Percentiles rank a stretch among this genome's conserved stretches.
These are phyloP conservation scores for Mentha longifolia DNA, from an alignment of 257 asterid species.

Conservation along the genomic window DNA sequence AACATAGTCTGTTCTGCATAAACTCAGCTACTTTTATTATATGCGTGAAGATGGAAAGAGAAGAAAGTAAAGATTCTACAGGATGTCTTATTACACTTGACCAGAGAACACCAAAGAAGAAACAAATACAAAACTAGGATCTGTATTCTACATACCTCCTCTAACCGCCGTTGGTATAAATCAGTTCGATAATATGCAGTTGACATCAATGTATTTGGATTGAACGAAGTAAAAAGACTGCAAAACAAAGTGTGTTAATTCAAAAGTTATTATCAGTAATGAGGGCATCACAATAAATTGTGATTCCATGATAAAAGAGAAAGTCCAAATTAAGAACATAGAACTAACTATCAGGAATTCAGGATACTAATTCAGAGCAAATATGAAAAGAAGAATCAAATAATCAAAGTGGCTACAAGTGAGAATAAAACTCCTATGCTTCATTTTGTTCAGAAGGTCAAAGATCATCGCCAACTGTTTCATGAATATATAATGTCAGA, in stretches of 20 bases:
- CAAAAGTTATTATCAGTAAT: constrained; percentile 17
- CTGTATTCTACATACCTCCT: constrained; percentile 59
- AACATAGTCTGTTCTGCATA: constrained; percentile 2
- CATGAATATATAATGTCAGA: not conserved
- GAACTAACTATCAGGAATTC: constrained; percentile 19
- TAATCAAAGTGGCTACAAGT: not conserved
- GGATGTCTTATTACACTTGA: constrained; percentile 23
- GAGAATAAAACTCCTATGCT: not conserved
- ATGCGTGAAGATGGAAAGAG: not conserved
- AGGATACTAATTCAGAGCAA: not conserved
- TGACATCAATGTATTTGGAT: constrained; percentile 80
- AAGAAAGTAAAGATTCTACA: not conserved
- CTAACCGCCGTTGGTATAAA: constrained; percentile 69
- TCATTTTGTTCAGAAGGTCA: not conserved
- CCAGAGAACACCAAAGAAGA: constrained; percentile 26
- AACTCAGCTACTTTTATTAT: not conserved
- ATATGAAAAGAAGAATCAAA: constrained; percentile 30
- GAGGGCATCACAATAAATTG: constrained; percentile 9
- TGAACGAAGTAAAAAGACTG: constrained; percentile 89
- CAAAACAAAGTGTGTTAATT: constrained; percentile 38
- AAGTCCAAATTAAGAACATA: constrained; percentile 13
- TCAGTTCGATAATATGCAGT: constrained; percentile 86
- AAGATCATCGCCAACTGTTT: not conserved
- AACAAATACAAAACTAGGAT: constrained; percentile 16
- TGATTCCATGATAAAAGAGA: not conserved